A percentile compares a stretch with the other conserved stretches of the same genome.
Evolutionary conservation across 1,284 basidiomycete genomes (phyloP).

Genomic region (Sanghuangporus sanghuang): DNA sequence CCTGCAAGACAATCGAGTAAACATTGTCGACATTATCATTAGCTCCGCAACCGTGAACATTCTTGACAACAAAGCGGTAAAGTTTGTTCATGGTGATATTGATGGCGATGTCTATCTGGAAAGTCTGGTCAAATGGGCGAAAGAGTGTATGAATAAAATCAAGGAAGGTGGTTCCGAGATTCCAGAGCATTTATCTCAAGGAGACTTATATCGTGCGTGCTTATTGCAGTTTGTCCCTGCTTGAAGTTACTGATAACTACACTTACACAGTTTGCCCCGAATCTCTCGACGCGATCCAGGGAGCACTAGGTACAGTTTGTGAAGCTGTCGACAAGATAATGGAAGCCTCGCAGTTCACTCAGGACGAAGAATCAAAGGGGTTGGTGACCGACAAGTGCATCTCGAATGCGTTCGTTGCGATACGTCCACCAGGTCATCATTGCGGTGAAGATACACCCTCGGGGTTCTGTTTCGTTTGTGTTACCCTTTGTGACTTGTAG

Average conservation of each 20-base stretch:
- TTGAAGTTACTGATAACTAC: constrained; percentile 1
- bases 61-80: constrained; percentile 58
- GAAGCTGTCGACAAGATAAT: constrained; percentile 77
- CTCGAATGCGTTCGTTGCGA: constrained; percentile 71
- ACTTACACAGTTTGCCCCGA: constrained; percentile 54
- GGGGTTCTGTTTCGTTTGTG: constrained; percentile 82
- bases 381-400: not conserved
- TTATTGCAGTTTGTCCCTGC: constrained; percentile 18
- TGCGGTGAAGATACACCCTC: constrained; percentile 85
- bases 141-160: constrained; percentile 63
- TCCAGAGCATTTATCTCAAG: constrained; percentile 65
- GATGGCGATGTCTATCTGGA: constrained; percentile 64
- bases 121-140: constrained; percentile 56
- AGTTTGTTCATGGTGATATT: constrained; percentile 69
- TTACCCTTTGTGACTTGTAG: not conserved
- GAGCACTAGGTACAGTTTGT: constrained; percentile 75
- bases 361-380: not conserved
- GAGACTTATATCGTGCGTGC: constrained; percentile 78
- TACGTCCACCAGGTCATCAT: constrained; percentile 89
- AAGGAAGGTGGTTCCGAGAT: constrained; percentile 71
- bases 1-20: constrained; percentile 7
- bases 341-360: constrained; percentile 20
- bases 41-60: constrained; percentile 52
- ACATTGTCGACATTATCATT: constrained; percentile 39
- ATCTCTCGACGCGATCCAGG: constrained; percentile 70